phyloP scores from a whole-genome alignment of 495 filamentous ascomycete genomes.

The Rostrohypoxylon terebratum region DNA sequence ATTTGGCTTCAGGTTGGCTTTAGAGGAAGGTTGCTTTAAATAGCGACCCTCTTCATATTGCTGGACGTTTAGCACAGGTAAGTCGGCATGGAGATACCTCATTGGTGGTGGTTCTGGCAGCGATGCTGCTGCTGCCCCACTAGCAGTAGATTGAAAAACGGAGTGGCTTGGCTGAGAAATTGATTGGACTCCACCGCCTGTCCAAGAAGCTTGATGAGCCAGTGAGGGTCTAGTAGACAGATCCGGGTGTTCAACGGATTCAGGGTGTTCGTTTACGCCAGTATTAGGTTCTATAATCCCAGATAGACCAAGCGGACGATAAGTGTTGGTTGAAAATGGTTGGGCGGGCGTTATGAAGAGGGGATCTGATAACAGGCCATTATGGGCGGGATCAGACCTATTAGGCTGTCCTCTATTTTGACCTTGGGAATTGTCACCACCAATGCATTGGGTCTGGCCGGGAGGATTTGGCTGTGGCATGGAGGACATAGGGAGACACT shows the following conservation, averaged over 20 bases:
- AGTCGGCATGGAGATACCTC: conserved; percentile 52
- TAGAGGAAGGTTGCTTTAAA: conserved; percentile 22
- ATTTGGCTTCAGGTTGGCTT: conserved; percentile 33
- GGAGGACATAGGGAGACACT: conserved; percentile 27
- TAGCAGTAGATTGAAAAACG: conserved; percentile 22
- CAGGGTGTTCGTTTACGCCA: conserved; percentile 4
- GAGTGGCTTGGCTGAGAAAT: conserved; percentile 12
- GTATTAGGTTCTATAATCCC: conserved; percentile 10
- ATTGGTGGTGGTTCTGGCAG: conserved; percentile 42
- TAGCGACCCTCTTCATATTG: conserved; percentile 55
- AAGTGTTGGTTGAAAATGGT: conserved; percentile 19
- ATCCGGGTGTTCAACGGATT: conserved; percentile 11
- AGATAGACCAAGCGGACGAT: conserved; percentile 8
- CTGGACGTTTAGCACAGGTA: conserved; percentile 63
- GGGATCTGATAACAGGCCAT: conserved; percentile 21
- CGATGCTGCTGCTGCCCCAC: conserved; percentile 7
- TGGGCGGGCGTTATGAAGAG: conserved; percentile 24
- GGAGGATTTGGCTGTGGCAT: conserved; percentile 23
- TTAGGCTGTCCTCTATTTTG: conserved; percentile 1
- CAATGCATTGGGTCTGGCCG: conserved; percentile 14
- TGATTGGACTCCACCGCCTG: conserved; percentile 19
- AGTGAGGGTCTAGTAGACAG: conserved; percentile 12
- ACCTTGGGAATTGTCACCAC: conserved; percentile 17
- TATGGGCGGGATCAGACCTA: conserved; percentile 17
- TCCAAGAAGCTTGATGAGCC: conserved; percentile 24